phyloP scores from a whole-genome alignment of 495 filamentous ascomycete species.

The Penicilliopsis zonata region DNA sequence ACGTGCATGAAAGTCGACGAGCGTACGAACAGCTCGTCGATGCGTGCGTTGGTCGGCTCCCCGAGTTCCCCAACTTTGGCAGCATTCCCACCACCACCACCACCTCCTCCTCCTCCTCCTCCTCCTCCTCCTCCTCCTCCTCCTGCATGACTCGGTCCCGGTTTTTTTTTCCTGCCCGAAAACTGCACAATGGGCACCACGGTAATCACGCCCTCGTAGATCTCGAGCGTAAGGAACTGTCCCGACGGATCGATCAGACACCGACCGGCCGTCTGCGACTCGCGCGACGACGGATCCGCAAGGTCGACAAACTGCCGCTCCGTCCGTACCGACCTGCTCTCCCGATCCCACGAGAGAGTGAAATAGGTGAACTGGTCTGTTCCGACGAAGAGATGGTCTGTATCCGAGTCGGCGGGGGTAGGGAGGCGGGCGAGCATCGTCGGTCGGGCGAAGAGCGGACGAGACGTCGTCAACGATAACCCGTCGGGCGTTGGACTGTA shows the following conservation, averaged over 20 bases:
- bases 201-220: constrained; percentile 82
- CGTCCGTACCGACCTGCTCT: constrained; percentile 50
- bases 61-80: constrained; percentile 47
- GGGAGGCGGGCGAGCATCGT: constrained; percentile 71
- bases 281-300: constrained; percentile 66
- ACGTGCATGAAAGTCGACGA: constrained; percentile 72
- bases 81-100: constrained; percentile 14
- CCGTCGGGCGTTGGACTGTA: constrained; percentile 50
- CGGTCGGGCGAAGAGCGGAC: constrained; percentile 68
- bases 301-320: constrained; percentile 58
- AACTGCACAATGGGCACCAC: constrained; percentile 58
- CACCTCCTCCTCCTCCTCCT: too few relatives aligned
- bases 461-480: constrained; percentile 47
- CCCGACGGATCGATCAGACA: constrained; percentile 77
- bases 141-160: too few relatives aligned
- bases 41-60: constrained; percentile 57
- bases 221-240: constrained; percentile 68
- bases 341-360: constrained; percentile 69
- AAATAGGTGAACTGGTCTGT: constrained; percentile 87
- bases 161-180: constrained; percentile 44
- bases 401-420: constrained; percentile 55
- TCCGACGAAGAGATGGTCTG: constrained; percentile 85
- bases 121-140: constrained; percentile 12
- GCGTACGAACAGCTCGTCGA: constrained; percentile 79
- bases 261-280: constrained; percentile 61